Evolutionary conservation across 1,284 basidiomycete species (phyloP), one percentile per base, ranked within the genome.

Genomic region (Naganishia liquefaciens): DNA sequence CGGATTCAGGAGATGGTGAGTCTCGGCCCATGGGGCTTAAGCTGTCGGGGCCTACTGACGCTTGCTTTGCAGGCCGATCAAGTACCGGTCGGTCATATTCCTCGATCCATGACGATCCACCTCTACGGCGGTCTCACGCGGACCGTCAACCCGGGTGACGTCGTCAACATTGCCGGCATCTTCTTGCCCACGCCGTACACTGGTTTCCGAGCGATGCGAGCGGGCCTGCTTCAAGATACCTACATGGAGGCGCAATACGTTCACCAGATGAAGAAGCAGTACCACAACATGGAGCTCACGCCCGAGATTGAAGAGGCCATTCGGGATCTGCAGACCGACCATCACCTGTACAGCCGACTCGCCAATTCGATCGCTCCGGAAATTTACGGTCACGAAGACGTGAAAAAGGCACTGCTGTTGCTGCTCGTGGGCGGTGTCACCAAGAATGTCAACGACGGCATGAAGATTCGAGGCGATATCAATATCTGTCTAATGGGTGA

Each of bases 401-500:
- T 99, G 47, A 99, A 99, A 79, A 99, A 98, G 78, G 95, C 94
- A 2, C 81, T 99, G n/a, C 80, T 99, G 13, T 80, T 99, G 3
- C 82, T 99, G 1, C 85, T 99, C 11, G 91, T 99, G 27, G 96
- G 96, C 25, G 96, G 96, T 53, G 94, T 95, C 1, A 94, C 90
- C 62, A 99, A 99, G 81, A 83, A 85, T 21, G 91, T 95, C 76
- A 91, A 90, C 7, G 96, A 99, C 75, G 96, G 96, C 5, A 93
- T 99, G 92, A 97, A 92, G 81, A 99, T 99, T 72, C 86, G 96
- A 75, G 96, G 96, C 28, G 96, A 99, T 78, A 84, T 99, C 80
- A 99, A 99, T 73, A 84, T 99, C 27, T 99, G 96, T 79, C 80
- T 99, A 54, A 99, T 99, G 96, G 96, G 96, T 73, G 96, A 99